phyloP scores from a whole-genome alignment of 352 stramenopile genomes.

The Pythium biforme region DNA sequence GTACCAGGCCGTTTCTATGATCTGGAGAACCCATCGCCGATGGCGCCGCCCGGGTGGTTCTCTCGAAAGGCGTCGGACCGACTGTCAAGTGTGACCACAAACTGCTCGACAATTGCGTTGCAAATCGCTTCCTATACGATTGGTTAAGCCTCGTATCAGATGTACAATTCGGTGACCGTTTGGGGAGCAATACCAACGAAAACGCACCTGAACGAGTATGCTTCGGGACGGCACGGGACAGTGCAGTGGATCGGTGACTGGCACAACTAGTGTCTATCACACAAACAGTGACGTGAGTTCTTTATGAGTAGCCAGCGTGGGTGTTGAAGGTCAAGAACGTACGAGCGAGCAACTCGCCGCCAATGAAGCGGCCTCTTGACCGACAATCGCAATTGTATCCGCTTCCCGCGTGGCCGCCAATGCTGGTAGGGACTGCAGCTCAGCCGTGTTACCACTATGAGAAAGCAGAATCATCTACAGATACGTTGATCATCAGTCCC shows the following conservation, averaged over 20 bases:
- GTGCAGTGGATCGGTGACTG: constrained; percentile 40
- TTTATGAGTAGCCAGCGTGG: not conserved
- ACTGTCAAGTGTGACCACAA: constrained; percentile 41
- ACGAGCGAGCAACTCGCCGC: constrained; percentile 12
- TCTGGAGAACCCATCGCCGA: constrained; percentile 34
- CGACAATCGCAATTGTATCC: constrained; percentile 51
- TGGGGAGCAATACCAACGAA: not conserved
- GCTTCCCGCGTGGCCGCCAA: constrained; percentile 41
- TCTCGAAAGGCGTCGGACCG: constrained; percentile 34
- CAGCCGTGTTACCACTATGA: constrained; percentile 65
- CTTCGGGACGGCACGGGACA: constrained; percentile 76
- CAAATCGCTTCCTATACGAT: constrained; percentile 54
- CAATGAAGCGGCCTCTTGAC: constrained; percentile 38
- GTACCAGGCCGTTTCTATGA: not conserved
- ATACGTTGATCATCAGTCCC: too few species aligned
- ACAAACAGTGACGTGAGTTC: not conserved
- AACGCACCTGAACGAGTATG: constrained; percentile 67
- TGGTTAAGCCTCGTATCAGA: not conserved
- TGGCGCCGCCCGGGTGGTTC: constrained; percentile 74
- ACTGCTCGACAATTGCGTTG: constrained; percentile 68
- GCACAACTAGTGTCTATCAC: constrained; percentile 39
- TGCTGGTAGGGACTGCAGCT: constrained; percentile 53
- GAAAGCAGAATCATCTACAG: constrained; percentile 63
- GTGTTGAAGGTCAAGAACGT: too few species aligned
- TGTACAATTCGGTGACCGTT: too few species aligned